phyloP scores from a whole-genome alignment of 2,329 filamentous ascomycete species.

The Calonectria montana region DNA sequence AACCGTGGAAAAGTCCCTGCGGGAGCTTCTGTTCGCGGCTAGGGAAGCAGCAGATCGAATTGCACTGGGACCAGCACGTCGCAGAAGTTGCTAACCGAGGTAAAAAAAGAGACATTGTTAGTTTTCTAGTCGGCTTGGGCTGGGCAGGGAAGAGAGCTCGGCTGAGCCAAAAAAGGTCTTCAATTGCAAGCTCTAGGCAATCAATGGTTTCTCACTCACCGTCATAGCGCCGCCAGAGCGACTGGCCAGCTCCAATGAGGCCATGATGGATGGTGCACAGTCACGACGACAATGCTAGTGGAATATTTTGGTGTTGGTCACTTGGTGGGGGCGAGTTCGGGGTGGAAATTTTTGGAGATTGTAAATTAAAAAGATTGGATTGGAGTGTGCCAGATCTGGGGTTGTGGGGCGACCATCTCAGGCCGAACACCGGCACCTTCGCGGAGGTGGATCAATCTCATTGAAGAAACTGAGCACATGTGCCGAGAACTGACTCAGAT shows the following conservation, averaged over 20 bases:
- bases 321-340: constrained; percentile 43
- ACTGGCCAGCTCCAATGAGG: constrained; percentile 62
- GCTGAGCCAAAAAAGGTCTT: background rate
- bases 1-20: constrained; percentile 53
- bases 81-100: constrained; percentile 50
- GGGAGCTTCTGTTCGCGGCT: constrained; percentile 49
- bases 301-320: constrained; percentile 23
- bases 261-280: constrained; percentile 52
- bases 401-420: constrained; percentile 35
- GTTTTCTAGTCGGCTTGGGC: background rate
- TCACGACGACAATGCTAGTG: constrained; percentile 24
- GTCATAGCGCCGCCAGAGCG: constrained; percentile 60
- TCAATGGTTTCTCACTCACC: constrained; percentile 48
- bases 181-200: constrained; percentile 19
- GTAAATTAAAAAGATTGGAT: constrained; percentile 50
- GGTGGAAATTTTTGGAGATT: constrained; percentile 46
- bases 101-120: constrained; percentile 16
- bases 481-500: background rate
- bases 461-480: background rate
- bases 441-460: constrained; percentile 1
- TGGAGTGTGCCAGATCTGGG: constrained; percentile 45
- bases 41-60: constrained; percentile 38
- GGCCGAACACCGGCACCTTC: constrained; percentile 34
- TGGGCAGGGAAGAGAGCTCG: background rate
- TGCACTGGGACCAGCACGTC: constrained; percentile 48